Evolutionary conservation across 352 stramenopile species (phyloP).

Genomic region (Phytophthora pisi): DNA sequence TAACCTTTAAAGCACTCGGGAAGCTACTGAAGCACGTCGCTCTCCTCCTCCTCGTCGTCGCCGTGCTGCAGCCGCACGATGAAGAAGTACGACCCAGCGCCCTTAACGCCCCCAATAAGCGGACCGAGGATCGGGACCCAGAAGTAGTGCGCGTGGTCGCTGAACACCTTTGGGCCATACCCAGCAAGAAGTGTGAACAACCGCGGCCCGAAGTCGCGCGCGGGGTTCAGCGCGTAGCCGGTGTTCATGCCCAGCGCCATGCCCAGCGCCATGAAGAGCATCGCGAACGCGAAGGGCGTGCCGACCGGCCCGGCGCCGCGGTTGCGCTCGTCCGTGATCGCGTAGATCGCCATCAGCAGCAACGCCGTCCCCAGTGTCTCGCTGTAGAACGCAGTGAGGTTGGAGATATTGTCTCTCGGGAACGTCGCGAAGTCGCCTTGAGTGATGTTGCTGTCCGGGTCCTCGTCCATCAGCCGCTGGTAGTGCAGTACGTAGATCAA

Average conservation of each 20-base stretch:
- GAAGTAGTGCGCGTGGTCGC: constrained; percentile 56
- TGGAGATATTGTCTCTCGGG: constrained; percentile 40
- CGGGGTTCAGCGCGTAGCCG: constrained; percentile 48
- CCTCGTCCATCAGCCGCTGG: constrained; percentile 41
- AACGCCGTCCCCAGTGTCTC: constrained; percentile 57
- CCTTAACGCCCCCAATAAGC: constrained; percentile 45
- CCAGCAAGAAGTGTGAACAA: constrained; percentile 53
- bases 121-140: constrained; percentile 61
- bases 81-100: constrained; percentile 55
- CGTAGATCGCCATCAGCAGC: constrained; percentile 55
- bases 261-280: constrained; percentile 60
- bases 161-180: constrained; percentile 61
- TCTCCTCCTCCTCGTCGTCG: constrained; percentile 17
- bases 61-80: constrained; percentile 59
- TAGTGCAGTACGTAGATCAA: constrained; percentile 57
- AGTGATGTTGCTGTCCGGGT: constrained; percentile 46
- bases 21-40: constrained; percentile 7
- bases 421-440: constrained; percentile 53
- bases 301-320: constrained; percentile 36
- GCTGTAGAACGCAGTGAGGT: constrained; percentile 55
- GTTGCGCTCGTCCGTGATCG: constrained; percentile 57
- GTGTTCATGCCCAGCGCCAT: constrained; percentile 61
- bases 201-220: constrained; percentile 47
- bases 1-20: background rate
- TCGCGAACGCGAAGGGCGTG: constrained; percentile 45